Evolutionary conservation across 345 rosid genomes (phyloP).

Genomic region (Heritiera littoralis): DNA sequence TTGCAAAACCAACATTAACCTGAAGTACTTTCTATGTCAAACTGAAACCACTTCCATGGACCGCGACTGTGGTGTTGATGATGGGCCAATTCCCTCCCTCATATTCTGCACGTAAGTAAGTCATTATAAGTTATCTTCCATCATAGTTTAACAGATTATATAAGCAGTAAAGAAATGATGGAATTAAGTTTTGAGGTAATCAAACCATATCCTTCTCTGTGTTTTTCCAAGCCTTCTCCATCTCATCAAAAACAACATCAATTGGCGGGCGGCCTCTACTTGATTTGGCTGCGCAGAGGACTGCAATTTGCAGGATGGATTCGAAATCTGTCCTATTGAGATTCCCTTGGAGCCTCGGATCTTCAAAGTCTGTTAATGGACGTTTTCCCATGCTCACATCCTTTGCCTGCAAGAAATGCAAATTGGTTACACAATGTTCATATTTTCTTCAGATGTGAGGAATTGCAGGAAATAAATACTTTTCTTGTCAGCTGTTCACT

Average conservation of each 20-base stretch:
- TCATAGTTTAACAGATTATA: neutral
- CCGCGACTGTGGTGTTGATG: slow-evolving; percentile 26
- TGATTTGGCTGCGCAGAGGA: slow-evolving; percentile 48
- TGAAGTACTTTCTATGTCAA: slow-evolving; percentile 10
- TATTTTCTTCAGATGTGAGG: neutral
- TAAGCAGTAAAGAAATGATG: neutral
- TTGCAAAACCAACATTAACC: neutral
- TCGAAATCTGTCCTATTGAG: slow-evolving; percentile 44
- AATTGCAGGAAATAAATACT: slow-evolving; percentile 29
- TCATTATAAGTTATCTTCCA: neutral
- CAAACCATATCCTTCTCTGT: slow-evolving; percentile 36
- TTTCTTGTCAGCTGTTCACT: slow-evolving; percentile 69
- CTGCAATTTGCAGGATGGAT: slow-evolving; percentile 49
- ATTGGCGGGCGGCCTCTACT: slow-evolving; percentile 59
- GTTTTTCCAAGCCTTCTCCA: slow-evolving; percentile 53
- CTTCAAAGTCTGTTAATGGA: slow-evolving; percentile 48
- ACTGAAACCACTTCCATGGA: slow-evolving; percentile 36
- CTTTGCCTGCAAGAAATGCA: slow-evolving; percentile 39
- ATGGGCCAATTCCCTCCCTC: slow-evolving; percentile 23
- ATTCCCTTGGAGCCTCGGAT: slow-evolving; percentile 43
- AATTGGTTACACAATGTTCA: neutral
- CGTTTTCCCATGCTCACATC: slow-evolving; percentile 50
- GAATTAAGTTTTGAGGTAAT: neutral
- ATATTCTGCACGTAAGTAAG: slow-evolving; percentile 20
- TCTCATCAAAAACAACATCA: slow-evolving; percentile 45